Conservation (phyloP, 306 rosid genomes). For the Prunus kanzakura region DNA sequence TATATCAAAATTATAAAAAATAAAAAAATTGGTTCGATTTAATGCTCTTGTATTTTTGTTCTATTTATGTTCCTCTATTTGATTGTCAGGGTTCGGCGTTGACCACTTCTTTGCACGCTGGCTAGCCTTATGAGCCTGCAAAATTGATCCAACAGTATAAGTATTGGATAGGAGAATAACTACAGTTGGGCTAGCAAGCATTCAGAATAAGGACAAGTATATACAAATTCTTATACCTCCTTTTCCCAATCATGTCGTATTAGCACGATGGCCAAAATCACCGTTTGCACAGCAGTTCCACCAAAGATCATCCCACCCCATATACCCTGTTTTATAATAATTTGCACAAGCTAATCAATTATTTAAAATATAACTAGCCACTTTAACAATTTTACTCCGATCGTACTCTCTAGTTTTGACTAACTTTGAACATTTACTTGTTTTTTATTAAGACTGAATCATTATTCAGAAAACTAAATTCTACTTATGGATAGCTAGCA, state of each 20-base stretch:
- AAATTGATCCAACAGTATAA: background rate
- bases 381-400: no score
- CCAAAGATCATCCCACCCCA: constrained; percentile 85
- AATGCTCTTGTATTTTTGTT: no score
- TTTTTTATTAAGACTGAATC: no score
- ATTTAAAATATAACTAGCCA: no score
- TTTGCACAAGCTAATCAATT: background rate
- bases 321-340: constrained; percentile 43
- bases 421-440: no score
- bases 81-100: constrained; percentile 5
- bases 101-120: constrained; percentile 42
- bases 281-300: constrained; percentile 61
- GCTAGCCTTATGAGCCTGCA: constrained; percentile 48
- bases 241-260: constrained; percentile 22
- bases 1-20: no score
- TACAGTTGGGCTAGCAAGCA: no score
- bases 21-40: no score
- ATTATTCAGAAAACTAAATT: no score
- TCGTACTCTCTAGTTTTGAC: no score
- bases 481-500: no score
- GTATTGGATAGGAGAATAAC: background rate
- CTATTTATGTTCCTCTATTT: background rate
- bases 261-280: constrained; percentile 38
- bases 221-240: background rate
- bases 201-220: no score